These are phyloP conservation scores for Lactarius deliciosus DNA, from an alignment of 768 basidiomycete species.

Conservation along the genomic window DNA sequence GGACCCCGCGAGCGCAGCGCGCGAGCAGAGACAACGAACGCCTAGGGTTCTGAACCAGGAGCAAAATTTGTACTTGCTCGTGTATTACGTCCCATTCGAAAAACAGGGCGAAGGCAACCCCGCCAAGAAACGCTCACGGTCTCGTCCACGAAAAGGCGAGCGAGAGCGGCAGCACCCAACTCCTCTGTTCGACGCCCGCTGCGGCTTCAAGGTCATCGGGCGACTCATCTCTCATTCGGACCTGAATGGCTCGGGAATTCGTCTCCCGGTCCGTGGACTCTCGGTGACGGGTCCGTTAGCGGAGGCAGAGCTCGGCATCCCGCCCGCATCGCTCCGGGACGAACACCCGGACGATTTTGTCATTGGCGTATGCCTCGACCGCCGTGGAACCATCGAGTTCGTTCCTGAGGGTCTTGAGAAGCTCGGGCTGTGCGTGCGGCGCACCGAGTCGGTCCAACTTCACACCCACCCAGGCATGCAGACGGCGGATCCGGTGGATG, in stretches of 20 bases:
- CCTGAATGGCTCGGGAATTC: constrained; percentile 68
- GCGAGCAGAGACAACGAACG: constrained; percentile 26
- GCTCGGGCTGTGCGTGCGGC: constrained; percentile 59
- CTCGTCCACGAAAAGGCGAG: constrained; percentile 36
- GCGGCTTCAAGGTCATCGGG: constrained; percentile 71
- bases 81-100: constrained; percentile 72
- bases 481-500: constrained; percentile 44
- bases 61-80: constrained; percentile 68
- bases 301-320: constrained; percentile 40
- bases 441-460: constrained; percentile 21
- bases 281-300: constrained; percentile 60
- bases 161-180: constrained; percentile 20
- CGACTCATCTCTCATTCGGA: constrained; percentile 73
- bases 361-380: constrained; percentile 61
- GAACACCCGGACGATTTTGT: constrained; percentile 44
- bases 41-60: constrained; percentile 43
- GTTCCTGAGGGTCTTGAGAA: constrained; percentile 72
- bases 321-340: constrained; percentile 40
- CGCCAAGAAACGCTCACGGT: constrained; percentile 47
- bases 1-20: constrained; percentile 42
- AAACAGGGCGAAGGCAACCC: constrained; percentile 34
- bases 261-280: constrained; percentile 69
- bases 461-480: constrained; percentile 29
- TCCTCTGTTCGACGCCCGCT: constrained; percentile 46
- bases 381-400: constrained; percentile 73